phyloP scores from a whole-genome alignment of 352 stramenopile species.

The Aphanomyces cochlioides region DNA sequence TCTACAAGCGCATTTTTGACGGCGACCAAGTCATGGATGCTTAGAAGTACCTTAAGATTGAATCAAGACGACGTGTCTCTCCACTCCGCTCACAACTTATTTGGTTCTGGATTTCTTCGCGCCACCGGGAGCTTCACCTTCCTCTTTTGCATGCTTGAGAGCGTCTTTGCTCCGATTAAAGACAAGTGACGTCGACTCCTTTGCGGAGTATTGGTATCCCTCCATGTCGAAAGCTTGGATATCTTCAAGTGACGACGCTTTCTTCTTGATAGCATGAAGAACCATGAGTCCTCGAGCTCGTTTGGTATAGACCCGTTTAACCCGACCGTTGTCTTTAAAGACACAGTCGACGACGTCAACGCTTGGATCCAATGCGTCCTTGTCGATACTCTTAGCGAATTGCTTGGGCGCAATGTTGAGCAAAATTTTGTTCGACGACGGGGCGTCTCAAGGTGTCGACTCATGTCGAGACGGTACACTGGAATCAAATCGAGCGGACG shows the following conservation, averaged over 20 bases:
- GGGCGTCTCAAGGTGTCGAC: conserved; percentile 62
- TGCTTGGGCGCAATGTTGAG: conserved; percentile 92
- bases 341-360: conserved; percentile 86
- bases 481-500: conserved; percentile 91
- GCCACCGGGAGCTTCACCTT: too few relatives aligned
- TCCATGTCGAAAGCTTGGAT: conserved; percentile 88
- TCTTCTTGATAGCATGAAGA: conserved; percentile 69
- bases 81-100: too few relatives aligned
- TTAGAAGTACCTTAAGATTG: too few relatives aligned
- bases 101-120: too few relatives aligned
- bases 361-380: conserved; percentile 46
- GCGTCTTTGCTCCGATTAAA: conserved; percentile 62
- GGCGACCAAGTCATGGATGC: background rate
- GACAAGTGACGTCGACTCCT: conserved; percentile 56
- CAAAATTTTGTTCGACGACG: conserved; percentile 55
- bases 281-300: conserved; percentile 92
- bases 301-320: conserved; percentile 93
- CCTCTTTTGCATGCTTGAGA: conserved; percentile 30
- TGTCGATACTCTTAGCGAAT: conserved; percentile 91
- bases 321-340: conserved; percentile 91
- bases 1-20: conserved; percentile 30
- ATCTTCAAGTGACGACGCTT: conserved; percentile 69
- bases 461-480: conserved; percentile 96
- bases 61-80: too few relatives aligned
- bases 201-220: conserved; percentile 73